phyloP scores from a whole-genome alignment of 495 filamentous ascomycete genomes.

The Ascobolus immersus region DNA sequence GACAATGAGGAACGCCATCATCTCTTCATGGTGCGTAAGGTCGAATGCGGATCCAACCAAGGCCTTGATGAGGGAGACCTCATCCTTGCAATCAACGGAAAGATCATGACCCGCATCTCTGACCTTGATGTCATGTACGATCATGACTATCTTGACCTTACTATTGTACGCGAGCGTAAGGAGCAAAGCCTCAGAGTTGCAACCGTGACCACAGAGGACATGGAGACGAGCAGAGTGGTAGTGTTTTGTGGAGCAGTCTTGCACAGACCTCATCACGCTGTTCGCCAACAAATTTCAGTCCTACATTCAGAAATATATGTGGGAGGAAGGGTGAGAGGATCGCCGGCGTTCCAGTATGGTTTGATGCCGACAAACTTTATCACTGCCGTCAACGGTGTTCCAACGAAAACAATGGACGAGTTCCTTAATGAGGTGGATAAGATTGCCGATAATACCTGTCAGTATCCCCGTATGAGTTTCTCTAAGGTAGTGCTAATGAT shows the following conservation, averaged over 20 bases:
- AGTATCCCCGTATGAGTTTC: conserved; percentile 9
- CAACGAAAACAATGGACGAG: conserved; percentile 50
- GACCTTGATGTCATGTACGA: conserved; percentile 95
- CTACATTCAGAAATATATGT: conserved; percentile 97
- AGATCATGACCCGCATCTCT: conserved; percentile 73
- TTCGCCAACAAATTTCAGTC: conserved; percentile 86
- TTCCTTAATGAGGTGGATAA: conserved; percentile 58
- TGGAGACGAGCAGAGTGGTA: conserved; percentile 76
- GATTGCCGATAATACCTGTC: conserved; percentile 83
- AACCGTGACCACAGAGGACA: conserved; percentile 66
- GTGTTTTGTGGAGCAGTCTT: conserved; percentile 88
- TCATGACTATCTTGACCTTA: conserved; percentile 53
- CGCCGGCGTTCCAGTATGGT: conserved; percentile 74
- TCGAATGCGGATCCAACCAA: conserved; percentile 40
- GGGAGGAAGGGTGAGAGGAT: conserved; percentile 56
- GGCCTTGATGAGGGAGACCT: conserved; percentile 73
- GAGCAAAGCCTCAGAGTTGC: conserved; percentile 56
- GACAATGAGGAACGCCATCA: conserved; percentile 81
- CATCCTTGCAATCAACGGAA: conserved; percentile 69
- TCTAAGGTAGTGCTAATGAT: not conserved
- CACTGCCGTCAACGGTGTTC: conserved; percentile 69
- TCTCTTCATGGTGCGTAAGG: conserved; percentile 94
- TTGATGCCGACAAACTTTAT: conserved; percentile 94
- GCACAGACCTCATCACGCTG: conserved; percentile 83
- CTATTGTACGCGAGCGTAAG: conserved; percentile 63